Conservation (phyloP, 2,329 filamentous ascomycete genomes). For the Diplocarpon rosae region DNA sequence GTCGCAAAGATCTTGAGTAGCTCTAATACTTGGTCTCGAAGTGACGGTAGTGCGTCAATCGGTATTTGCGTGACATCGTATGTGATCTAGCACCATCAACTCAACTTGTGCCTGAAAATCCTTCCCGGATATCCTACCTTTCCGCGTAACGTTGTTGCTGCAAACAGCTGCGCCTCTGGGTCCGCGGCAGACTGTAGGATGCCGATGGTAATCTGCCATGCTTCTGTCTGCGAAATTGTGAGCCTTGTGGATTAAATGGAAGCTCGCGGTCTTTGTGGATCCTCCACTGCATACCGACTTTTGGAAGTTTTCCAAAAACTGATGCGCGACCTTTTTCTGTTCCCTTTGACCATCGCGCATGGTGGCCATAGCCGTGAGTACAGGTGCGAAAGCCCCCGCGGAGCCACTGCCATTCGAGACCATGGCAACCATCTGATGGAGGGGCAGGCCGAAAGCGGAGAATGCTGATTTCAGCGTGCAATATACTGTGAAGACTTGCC, state of each 20-base stretch:
- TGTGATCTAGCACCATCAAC: constrained; percentile 57
- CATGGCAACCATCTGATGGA: constrained; percentile 25
- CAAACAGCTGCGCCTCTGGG: constrained; percentile 83
- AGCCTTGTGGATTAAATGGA: constrained; percentile 11
- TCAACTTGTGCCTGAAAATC: not conserved
- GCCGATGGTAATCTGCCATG: constrained; percentile 80
- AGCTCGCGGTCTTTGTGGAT: constrained; percentile 5
- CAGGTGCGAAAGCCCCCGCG: constrained; percentile 67
- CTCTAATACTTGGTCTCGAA: constrained; percentile 74
- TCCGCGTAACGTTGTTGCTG: constrained; percentile 92
- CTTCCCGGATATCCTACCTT: constrained; percentile 53
- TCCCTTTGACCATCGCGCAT: constrained; percentile 80
- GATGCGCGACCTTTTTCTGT: constrained; percentile 81
- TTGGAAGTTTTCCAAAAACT: constrained; percentile 89
- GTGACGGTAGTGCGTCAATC: constrained; percentile 57
- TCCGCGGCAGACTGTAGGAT: constrained; percentile 76
- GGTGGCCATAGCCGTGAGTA: constrained; percentile 78
- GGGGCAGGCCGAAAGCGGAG: constrained; percentile 18
- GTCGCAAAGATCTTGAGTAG: constrained; percentile 72
- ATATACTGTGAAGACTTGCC: too few relatives aligned
- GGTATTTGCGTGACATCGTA: constrained; percentile 91
- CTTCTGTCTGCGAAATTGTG: constrained; percentile 53
- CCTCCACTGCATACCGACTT: constrained; percentile 65
- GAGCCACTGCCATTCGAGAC: constrained; percentile 45
- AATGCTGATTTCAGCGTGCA: constrained; percentile 1